A percentile compares a stretch with the other conserved stretches of the same genome.
Evolutionary conservation across 225 moss, liverwort and hornwort genomes (phyloP).

Genomic region (Physcomitrellopsis africana): DNA sequence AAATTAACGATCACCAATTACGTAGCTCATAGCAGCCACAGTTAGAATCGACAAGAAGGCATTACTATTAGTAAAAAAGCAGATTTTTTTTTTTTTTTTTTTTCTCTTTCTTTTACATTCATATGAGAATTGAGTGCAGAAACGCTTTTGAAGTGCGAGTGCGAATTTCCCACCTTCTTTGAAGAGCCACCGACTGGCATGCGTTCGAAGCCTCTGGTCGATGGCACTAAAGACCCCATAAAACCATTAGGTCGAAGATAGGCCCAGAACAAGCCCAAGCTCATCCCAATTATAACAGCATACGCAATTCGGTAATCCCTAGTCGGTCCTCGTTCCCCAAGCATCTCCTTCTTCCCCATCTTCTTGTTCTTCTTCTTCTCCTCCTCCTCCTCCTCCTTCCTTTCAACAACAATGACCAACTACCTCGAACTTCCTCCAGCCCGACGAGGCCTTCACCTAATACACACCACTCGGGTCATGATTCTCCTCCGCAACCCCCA

Average conservation of each 20-base stretch:
- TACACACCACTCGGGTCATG: neutral
- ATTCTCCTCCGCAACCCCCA: neutral
- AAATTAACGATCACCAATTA: no score
- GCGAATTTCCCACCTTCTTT: conserved; percentile 31
- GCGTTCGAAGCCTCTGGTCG: conserved; percentile 24
- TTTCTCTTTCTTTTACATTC: neutral
- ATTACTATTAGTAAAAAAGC: neutral
- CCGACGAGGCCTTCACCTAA: neutral
- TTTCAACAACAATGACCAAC: no score
- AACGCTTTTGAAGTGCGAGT: neutral
- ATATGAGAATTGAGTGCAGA: neutral
- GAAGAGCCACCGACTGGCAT: neutral
- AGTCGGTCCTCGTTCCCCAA: conserved; percentile 33
- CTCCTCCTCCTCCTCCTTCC: neutral
- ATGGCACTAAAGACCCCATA: conserved; percentile 16
- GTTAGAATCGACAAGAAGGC: no score
- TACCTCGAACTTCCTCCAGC: neutral
- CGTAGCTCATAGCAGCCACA: no score
- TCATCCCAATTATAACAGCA: conserved; percentile 64
- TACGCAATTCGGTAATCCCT: conserved; percentile 57
- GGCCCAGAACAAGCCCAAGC: conserved; percentile 65
- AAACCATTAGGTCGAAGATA: conserved; percentile 66
- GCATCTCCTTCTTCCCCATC: conserved; percentile 82
- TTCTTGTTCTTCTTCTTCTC: conserved; percentile 20
- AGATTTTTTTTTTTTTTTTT: neutral